Conservation (phyloP, 139 green algal species). For the Tetradesmus obliquus region DNA sequence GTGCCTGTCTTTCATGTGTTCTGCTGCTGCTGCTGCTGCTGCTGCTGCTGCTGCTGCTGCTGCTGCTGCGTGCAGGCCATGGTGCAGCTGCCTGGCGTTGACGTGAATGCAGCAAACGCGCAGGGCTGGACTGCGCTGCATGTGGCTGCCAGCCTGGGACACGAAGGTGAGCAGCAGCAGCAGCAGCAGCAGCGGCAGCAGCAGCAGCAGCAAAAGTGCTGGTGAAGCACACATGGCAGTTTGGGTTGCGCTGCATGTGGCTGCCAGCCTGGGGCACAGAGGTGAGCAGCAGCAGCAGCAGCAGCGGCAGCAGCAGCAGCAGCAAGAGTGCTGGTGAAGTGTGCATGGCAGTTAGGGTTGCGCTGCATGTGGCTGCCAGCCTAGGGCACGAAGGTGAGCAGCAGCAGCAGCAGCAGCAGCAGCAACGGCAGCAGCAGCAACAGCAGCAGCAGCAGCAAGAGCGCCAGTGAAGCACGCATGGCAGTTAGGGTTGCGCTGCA, state of each 20-base stretch:
- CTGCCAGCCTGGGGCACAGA: neutral
- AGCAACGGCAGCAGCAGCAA: neutral
- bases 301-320: too few species aligned
- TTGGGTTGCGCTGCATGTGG: conserved; percentile 14
- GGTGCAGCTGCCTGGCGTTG: neutral
- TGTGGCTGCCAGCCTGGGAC: conserved; percentile 12
- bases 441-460: neutral
- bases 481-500: neutral
- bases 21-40: neutral
- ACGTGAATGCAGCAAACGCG: neutral
- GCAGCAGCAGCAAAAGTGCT: neutral
- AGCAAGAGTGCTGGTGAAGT: too few species aligned
- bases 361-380: neutral
- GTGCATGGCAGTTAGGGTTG: neutral
- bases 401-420: too few species aligned
- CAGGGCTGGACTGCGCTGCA: conserved; percentile 38
- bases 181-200: neutral
- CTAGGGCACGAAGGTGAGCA: too few species aligned
- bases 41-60: too few species aligned
- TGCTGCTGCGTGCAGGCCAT: neutral
- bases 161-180: conserved; percentile 14
- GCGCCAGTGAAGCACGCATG: neutral
- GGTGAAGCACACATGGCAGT: too few species aligned
- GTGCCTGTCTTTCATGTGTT: neutral
- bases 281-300: neutral